Conservation (phyloP, 345 rosid species). For the Gossypioides kirkii region DNA sequence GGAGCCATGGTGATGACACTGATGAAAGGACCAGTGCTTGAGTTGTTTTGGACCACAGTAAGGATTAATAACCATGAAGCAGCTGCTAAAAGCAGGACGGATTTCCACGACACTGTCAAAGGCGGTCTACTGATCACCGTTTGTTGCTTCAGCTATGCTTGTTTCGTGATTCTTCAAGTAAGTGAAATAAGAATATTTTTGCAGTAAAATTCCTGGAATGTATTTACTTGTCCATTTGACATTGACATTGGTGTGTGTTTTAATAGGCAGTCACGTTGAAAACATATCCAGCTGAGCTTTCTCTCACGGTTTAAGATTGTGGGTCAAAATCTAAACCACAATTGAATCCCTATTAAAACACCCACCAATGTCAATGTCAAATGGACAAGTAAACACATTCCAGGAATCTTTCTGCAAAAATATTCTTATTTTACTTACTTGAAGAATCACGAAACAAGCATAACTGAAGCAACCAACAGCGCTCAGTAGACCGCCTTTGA, state of each 20-base stretch:
- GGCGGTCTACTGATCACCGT: constrained; percentile 58
- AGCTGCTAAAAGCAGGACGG: constrained; percentile 32
- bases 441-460: constrained; percentile 73
- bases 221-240: background rate
- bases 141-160: constrained; percentile 71
- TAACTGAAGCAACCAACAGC: constrained; percentile 63
- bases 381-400: background rate
- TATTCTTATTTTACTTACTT: constrained; percentile 28
- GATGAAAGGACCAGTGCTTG: constrained; percentile 55
- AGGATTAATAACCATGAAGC: constrained; percentile 19
- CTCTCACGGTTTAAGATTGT: constrained; percentile 75
- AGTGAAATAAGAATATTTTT: background rate
- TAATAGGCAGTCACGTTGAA: constrained; percentile 51
- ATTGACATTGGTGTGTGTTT: background rate
- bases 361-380: background rate
- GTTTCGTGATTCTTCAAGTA: constrained; percentile 76
- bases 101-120: constrained; percentile 43
- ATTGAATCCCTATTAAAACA: constrained; percentile 37
- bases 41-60: constrained; percentile 52
- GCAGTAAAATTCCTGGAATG: background rate
- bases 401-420: background rate
- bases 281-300: constrained; percentile 73
- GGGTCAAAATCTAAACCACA: too few relatives aligned
- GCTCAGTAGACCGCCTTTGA: constrained; percentile 64
- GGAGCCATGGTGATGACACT: constrained; percentile 95